Evolutionary conservation across 208 protist genomes (phyloP).

Genomic region (Blastocrithidia nonstop): DNA sequence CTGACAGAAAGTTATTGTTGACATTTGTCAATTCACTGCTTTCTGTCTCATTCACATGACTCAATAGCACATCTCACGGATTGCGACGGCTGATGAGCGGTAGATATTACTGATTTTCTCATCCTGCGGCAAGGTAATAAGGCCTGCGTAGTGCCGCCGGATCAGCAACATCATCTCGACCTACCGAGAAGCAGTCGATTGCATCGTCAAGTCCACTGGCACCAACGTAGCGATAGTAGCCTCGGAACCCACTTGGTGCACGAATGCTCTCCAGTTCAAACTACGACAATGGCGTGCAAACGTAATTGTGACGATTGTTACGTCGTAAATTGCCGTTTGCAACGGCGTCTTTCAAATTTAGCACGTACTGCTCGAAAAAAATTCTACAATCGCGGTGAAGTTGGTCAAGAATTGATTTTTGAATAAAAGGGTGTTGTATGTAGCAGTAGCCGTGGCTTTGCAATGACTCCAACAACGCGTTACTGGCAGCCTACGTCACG

Average conservation of each 20-base stretch:
- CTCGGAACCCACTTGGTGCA: constrained; percentile 45
- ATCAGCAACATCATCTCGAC: constrained; percentile 53
- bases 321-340: constrained; percentile 9
- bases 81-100: constrained; percentile 55
- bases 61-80: constrained; percentile 66
- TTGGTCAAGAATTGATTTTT: constrained; percentile 68
- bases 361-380: constrained; percentile 78
- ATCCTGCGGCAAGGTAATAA: constrained; percentile 58
- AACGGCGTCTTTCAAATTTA: constrained; percentile 14
- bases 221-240: constrained; percentile 77
- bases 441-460: constrained; percentile 82
- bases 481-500: constrained; percentile 68
- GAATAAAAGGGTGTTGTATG: constrained; percentile 79
- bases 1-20: constrained; percentile 69
- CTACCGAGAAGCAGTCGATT: constrained; percentile 80
- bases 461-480: constrained; percentile 68
- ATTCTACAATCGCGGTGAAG: constrained; percentile 72
- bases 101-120: constrained; percentile 51
- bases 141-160: constrained; percentile 36
- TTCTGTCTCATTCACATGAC: constrained; percentile 22
- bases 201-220: constrained; percentile 69
- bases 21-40: constrained; percentile 3
- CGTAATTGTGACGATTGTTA: constrained; percentile 39
- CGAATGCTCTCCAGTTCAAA: constrained; percentile 69
- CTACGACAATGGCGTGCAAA: constrained; percentile 36